Base-by-base conservation (phyloP, 306 rosid species). In the Lathyrus tuberosus region DNA sequence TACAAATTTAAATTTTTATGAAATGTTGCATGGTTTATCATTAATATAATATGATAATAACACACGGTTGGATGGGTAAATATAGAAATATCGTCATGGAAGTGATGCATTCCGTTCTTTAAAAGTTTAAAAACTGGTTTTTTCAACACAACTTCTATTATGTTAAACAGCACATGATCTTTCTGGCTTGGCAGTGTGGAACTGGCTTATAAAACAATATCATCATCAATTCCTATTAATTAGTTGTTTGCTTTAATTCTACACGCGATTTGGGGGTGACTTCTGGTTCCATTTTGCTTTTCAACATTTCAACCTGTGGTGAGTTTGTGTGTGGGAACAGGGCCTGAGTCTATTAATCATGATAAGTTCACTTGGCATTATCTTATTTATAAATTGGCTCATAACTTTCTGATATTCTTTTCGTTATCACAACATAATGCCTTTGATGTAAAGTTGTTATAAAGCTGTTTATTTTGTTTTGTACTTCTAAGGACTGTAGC, bases 211-310 rank as follows among this genome's bases (percentile, higher is more conserved):
- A 48, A 43, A 14, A 8, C 20, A 9, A 31, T 37, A 54, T 1
- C 35, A 26, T 64, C 51, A 38, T 65, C 42, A 42, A 54, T 73
- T 67, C 22, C 40, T 52, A 16, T 10, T 67, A 11, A 10, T 15
- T 38, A 78, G 53, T 61, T 53, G 33, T 24, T 46, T 54, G 20
- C 62, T 37, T 26, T 44, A 37, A 40, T 62, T 53, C 38, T 6
- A 28, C 13, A 12, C 44, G 10, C 49, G 48, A 67, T 78, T 49
- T 73, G 54, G 30, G 58, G 58, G 14, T 51, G 30, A 51, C 7
- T 51, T 51, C 30, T 51, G 7, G 58, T 51, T 51, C 30, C 30
- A 51, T 51, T 51, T 18, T 51, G 14, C 58, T 18, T 18, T 18
- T 51, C 20, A n/a, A n/a, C 52, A 47, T 47, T 46, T 47, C 58